Evolutionary conservation across 106 monocot genomes (phyloP).

Genomic region (Cymbidium sinense): DNA sequence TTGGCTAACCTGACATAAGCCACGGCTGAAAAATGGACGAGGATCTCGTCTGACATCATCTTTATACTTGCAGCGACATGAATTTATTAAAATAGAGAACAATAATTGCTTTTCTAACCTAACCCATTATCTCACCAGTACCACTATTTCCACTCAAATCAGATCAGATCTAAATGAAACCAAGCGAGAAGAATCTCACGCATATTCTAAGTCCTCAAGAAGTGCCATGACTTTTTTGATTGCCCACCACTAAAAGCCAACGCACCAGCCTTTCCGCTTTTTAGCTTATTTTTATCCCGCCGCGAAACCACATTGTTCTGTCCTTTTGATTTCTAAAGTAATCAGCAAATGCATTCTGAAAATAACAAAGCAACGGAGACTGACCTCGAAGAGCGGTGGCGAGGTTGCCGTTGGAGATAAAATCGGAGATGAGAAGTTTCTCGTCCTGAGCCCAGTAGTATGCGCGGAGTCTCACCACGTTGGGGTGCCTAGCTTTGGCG

Average conservation of each 20-base stretch:
- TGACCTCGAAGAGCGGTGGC: conserved; percentile 65
- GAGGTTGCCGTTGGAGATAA: conserved; percentile 75
- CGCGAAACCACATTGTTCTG: no score
- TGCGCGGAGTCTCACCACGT: conserved; percentile 72
- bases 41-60: not conserved
- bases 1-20: no score
- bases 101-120: not conserved
- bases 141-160: not conserved
- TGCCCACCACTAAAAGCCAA: no score
- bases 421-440: conserved; percentile 85
- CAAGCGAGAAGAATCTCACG: not conserved
- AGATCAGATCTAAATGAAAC: not conserved
- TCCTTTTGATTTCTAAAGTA: no score
- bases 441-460: conserved; percentile 86
- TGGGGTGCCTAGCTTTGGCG: conserved; percentile 52
- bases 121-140: not conserved
- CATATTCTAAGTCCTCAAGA: no score
- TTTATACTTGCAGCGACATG: not conserved
- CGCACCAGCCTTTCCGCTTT: no score
- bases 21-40: not conserved
- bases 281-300: no score
- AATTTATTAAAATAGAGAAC: not conserved
- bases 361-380: not conserved
- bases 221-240: no score
- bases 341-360: not conserved